Percentiles rank a stretch among this genome's conserved stretches.
Conservation (phyloP, 345 rosid species). For the Rhodomyrtus tomentosa region DNA sequence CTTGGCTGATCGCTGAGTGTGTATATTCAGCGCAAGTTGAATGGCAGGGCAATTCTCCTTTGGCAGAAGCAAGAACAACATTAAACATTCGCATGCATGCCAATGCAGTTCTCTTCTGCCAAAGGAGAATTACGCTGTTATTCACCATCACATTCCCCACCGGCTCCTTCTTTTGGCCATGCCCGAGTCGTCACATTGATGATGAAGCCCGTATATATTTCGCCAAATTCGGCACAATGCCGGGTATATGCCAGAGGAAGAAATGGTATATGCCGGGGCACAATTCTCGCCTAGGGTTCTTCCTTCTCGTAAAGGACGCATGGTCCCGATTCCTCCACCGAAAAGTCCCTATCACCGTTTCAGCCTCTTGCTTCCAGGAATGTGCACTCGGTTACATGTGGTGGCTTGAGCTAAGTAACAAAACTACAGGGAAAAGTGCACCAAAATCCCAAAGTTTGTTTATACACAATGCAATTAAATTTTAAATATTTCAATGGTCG, state of each 20-base stretch:
- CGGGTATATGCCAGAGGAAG: not conserved
- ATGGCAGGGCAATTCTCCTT: constrained; percentile 10
- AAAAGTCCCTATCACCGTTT: not conserved
- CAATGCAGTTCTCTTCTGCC: not conserved
- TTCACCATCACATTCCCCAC: not conserved
- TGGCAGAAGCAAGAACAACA: not conserved
- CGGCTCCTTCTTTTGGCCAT: not conserved
- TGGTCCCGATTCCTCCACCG: not conserved
- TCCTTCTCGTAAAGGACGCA: not conserved
- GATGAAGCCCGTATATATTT: not conserved
- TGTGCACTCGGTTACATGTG: not conserved
- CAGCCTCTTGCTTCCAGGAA: not conserved
- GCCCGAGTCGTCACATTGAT: not conserved
- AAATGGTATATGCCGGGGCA: not conserved
- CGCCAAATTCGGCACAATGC: not conserved
- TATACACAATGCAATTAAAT: too few species aligned
- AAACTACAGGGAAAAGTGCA: not conserved
- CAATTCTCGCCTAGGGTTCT: not conserved
- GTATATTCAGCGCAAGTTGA: not conserved
- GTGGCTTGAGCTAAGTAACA: not conserved
- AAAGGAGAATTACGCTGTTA: not conserved
- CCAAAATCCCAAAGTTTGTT: not conserved
- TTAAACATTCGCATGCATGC: not conserved
- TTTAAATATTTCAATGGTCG: too few species aligned
- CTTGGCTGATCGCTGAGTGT: not conserved